A percentile compares a stretch with the other conserved stretches of the same genome.
These are phyloP conservation scores for Alternaria ventricosa DNA, from an alignment of 2,329 filamentous ascomycete genomes.

Conservation along the genomic window DNA sequence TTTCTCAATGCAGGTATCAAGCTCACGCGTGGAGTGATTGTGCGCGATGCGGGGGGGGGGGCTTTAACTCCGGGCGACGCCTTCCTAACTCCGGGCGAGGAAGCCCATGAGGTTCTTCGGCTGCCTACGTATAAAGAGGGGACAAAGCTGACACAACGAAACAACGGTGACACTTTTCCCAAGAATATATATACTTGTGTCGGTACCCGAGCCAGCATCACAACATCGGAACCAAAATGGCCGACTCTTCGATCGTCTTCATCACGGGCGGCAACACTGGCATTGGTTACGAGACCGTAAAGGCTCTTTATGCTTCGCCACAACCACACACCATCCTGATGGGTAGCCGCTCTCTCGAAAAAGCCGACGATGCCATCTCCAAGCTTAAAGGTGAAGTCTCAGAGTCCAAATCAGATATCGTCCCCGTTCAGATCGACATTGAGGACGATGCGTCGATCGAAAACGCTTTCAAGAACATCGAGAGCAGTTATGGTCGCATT, in stretches of 20 bases:
- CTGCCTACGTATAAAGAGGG: background rate
- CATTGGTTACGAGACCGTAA: slow-evolving; percentile 65
- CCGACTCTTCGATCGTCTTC: slow-evolving; percentile 54
- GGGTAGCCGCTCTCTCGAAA: slow-evolving; percentile 60
- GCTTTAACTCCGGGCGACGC: background rate
- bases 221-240: no score
- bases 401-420: slow-evolving; percentile 51
- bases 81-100: background rate
- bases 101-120: background rate
- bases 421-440: slow-evolving; percentile 61
- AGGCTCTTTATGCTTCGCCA: slow-evolving; percentile 57
- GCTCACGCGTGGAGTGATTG: background rate
- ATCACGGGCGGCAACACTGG: slow-evolving; percentile 69
- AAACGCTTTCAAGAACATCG: slow-evolving; percentile 53
- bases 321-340: slow-evolving; percentile 63
- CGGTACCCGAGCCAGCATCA: no score
- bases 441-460: slow-evolving; percentile 60
- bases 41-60: background rate
- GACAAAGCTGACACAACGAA: background rate
- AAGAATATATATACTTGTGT: no score
- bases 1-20: background rate
- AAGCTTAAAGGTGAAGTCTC: slow-evolving; percentile 53
- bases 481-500: slow-evolving; percentile 53
- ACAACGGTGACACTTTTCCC: background rate
- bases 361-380: slow-evolving; percentile 51